Base-by-base conservation (phyloP, 228 moss, liverwort and hornwort species). In the Sphagnum fallax region DNA sequence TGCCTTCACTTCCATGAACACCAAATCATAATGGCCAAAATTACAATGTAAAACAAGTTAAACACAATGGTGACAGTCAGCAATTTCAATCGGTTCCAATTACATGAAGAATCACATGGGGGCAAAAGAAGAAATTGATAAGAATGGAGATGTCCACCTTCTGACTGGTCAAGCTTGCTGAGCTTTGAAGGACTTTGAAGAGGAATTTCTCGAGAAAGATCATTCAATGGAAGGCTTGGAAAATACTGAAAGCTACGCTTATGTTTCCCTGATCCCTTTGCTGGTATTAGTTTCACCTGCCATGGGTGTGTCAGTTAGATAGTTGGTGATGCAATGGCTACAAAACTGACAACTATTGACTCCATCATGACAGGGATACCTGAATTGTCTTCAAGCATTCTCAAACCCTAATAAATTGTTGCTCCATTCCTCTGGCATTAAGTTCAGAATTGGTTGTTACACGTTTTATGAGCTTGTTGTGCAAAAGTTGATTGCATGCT, bases 211-310 rank as follows among this genome's bases (percentile, higher is more conserved):
- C 52, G 50, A 32, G 52, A 10, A 50, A 70, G 70, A n/a, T 61
- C 50, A 50, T 13, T 51, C 10, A 70, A 16, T 53, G 70, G 60
- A 52, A 70, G 70, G 68, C 80, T 80, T 60, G 77, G 79, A 53
- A 76, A 72, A 47, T 77, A 71, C 68, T 78, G 78, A 68, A 88
- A 88, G 69, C 84, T 88, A 60, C 78, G 69, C 73, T 88, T 84
- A 59, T 84, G 88, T 67, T 80, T 88, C 16, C 88, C 88, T 10
- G 74, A 68, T 57, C 84, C 88, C 50, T 76, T 74, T 63, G 71
- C 57, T 16, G 84, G 88, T 63, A 88, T 74, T 47, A 75, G 51
- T 55, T 68, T 84, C 53, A 80, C 49, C 88, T 88, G 69, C 65
- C 76, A 32, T 32, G 32, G 32, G 32, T 32, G 32, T 1, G 32